Base-by-base conservation (phyloP, 192 early-diverging fungal genomes). In the Coemansia sp. region DNA sequence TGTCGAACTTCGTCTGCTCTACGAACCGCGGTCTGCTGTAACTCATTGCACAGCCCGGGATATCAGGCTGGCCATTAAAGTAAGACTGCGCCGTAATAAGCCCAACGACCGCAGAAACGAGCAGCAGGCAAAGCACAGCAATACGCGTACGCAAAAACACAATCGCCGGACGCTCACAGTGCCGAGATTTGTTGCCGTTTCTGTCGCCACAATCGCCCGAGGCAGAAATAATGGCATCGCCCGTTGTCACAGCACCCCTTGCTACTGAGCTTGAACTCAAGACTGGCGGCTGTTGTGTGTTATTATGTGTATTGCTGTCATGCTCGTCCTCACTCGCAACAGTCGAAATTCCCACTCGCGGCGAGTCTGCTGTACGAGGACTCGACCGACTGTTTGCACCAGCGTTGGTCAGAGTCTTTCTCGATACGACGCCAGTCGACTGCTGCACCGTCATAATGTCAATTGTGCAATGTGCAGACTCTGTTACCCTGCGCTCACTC, bases 1-100 rank as follows among this genome's bases (percentile, higher is more conserved):
- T 66, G 34, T 71, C 77, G 71, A 85, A 78, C 37, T 68, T 41
- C 14, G 70, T 76, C 62, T 75, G 76, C 66, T 83, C 73, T 11
- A 79, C 46, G 63, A 81, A 87, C 55, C 63, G 81, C 38, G 87
- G 87, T 37, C 80, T 72, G 73, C 88, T 89, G 44, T 85, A 89
- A 53, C 78, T 86, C 87, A 89, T 89, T 17, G 74, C 72, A 60
- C 87, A 89, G 12, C 66, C 69, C 0, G 62, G 48, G 2, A 21
- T 46, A 39, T 94, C 94, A 34, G 73, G 64, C 71, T 92, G 90
- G 8, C 84, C 80, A 41, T 88, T 32, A 41, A 91, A 83, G 76
- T 88, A 91, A 9, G 94, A 94, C 34, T 89, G 68, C 10, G 77
- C 78, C 0, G 78, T 50, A 31, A 80, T 62, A 17, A 63, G n/a